These are phyloP conservation scores for Kwoniella botswanensis DNA, from an alignment of 768 basidiomycete species.

Conservation along the genomic window DNA sequence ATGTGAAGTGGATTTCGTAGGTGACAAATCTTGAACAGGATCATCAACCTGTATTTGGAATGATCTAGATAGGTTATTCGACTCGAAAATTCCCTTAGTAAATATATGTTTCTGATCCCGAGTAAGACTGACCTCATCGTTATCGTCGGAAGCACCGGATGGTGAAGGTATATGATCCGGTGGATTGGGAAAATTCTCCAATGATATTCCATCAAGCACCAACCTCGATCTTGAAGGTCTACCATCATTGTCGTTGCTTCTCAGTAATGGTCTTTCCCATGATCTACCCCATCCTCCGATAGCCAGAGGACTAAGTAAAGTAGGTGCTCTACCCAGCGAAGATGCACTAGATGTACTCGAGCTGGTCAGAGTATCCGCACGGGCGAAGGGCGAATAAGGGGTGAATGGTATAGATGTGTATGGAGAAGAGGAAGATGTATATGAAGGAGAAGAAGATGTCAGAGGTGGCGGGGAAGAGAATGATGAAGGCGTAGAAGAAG, in stretches of 20 bases:
- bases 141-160: no score
- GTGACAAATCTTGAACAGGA: neutral
- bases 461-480: neutral
- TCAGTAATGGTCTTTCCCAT: slow-evolving; percentile 17
- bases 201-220: neutral
- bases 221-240: neutral
- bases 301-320: slow-evolving; percentile 18
- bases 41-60: no score
- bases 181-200: neutral
- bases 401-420: neutral
- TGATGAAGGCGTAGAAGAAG: neutral
- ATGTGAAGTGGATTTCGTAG: neutral
- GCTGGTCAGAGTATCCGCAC: neutral
- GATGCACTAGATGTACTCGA: neutral
- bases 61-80: no score
- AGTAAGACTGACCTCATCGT: no score
- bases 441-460: neutral
- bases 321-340: slow-evolving; percentile 11
- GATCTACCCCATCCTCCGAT: slow-evolving; percentile 26
- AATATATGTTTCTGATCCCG: no score
- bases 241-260: neutral
- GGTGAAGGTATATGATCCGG: neutral
- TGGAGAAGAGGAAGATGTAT: neutral
- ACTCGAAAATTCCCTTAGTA: no score
- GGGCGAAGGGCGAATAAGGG: neutral